Base-by-base conservation (phyloP, 2,329 filamentous ascomycete genomes). In the Venturia carpophila region DNA sequence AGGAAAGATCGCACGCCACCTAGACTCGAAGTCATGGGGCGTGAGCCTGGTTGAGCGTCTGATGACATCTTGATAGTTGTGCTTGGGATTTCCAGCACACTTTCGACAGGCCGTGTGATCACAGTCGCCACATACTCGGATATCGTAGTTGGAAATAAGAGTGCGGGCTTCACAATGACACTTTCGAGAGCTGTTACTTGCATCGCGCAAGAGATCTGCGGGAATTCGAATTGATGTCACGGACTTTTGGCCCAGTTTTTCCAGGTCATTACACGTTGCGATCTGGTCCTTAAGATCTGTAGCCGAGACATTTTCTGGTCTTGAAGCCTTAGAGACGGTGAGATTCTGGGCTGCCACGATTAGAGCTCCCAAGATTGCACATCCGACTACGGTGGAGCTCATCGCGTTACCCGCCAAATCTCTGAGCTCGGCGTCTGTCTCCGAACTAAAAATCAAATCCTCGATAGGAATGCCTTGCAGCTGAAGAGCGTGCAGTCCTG, bases 331-430 rank as follows among this genome's bases (percentile, higher is more conserved):
- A 13, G 21, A 15, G 19, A 41, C 34, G 27, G 34, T 24, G 42
- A 63, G 65, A 24, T 55, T 55, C 11, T 55, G 7, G 11, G 49
- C 52, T 68, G 34, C 73, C 30, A 74, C 71, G 45, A 85, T 80
- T 1, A 92, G 73, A 0, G 84, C 81, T 1, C 84, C 78, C 1
- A 90, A 70, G 1, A 89, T 80, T 0, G 83, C 82, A 1, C 83
- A 79, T 2, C 86, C 87, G 11, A 92, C 84, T 0, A 91, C 87
- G 0, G 89, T 88, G 0, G 84, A 85, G 0, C 83, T 86, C 90
- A 93, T 93, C 0, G 90, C 90, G 72, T 94, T 93, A 0, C 90
- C 90, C 1, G 88, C 88, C 1, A 93, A 76, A 68, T 91, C 84
- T 67, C 87, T 84, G 2, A 90, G 77, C 21, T 92, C 74, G 1